Evolutionary conservation across 1,284 basidiomycete genomes (phyloP).

Genomic region (Tilletia setariae): DNA sequence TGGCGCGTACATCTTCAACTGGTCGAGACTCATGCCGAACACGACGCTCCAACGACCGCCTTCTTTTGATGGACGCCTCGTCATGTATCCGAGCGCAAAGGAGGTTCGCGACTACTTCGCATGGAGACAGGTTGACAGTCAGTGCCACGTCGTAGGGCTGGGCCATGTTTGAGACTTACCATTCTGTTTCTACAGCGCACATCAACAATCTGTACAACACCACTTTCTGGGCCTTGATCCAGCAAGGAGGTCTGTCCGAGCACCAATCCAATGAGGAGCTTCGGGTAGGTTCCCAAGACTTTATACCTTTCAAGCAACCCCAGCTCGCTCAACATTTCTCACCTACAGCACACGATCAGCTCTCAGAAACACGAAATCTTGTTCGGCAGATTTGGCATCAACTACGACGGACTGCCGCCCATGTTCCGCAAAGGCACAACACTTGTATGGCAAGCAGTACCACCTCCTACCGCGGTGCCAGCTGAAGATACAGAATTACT

Average conservation of each 20-base stretch:
- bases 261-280: conserved; percentile 77
- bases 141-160: conserved; percentile 43
- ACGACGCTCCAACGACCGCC: conserved; percentile 72
- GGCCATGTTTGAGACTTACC: not conserved
- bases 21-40: conserved; percentile 74
- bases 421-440: conserved; percentile 83
- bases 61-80: conserved; percentile 79
- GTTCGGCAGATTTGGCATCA: conserved; percentile 75
- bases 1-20: conserved; percentile 82
- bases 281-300: conserved; percentile 58
- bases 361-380: conserved; percentile 88
- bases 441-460: conserved; percentile 62
- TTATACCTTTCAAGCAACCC: not conserved
- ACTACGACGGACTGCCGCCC: conserved; percentile 75
- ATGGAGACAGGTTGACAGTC: conserved; percentile 94
- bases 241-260: conserved; percentile 71
- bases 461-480: not conserved
- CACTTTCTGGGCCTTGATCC: conserved; percentile 86
- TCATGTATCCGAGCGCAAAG: conserved; percentile 72
- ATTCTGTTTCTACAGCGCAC: conserved; percentile 66
- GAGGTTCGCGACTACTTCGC: conserved; percentile 87
- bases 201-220: conserved; percentile 99
- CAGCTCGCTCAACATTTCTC: not conserved
- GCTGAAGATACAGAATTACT: not conserved
- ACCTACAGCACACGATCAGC: conserved; percentile 73